A percentile compares a stretch with the other conserved stretches of the same genome.
Conservation (phyloP, 352 stramenopile genomes). For the Phytopythium vexans region DNA sequence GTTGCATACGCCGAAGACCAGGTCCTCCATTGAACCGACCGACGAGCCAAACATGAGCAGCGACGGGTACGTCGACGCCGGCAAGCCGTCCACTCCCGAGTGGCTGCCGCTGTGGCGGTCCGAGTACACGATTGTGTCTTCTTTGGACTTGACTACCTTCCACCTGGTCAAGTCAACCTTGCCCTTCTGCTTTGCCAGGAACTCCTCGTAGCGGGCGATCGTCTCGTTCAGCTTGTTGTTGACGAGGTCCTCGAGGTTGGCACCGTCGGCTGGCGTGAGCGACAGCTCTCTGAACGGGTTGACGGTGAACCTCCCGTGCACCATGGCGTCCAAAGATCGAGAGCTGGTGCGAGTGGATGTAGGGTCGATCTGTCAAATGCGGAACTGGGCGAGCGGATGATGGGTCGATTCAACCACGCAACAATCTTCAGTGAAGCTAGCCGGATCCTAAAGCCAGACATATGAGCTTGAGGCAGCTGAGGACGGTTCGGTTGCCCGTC, state of each 20-base stretch:
- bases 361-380: too few species aligned
- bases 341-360: too few species aligned
- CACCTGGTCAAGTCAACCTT: constrained; percentile 22
- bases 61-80: not conserved
- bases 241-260: constrained; percentile 15
- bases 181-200: constrained; percentile 22
- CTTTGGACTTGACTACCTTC: constrained; percentile 11
- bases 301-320: constrained; percentile 15
- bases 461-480: too few species aligned
- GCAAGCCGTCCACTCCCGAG: too few species aligned
- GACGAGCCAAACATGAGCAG: constrained; percentile 29
- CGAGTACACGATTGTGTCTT: constrained; percentile 6
- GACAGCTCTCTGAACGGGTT: constrained; percentile 21
- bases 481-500: too few species aligned
- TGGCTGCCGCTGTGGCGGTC: not conserved
- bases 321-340: not conserved
- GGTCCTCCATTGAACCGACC: constrained; percentile 26
- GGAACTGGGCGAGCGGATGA: too few species aligned
- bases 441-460: too few species aligned
- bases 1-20: constrained; percentile 35
- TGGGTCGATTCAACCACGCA: too few species aligned
- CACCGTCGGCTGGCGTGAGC: constrained; percentile 16
- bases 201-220: constrained; percentile 15
- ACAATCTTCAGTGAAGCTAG: too few species aligned
- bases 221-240: constrained; percentile 14